phyloP scores from a whole-genome alignment of 129 eudicot genomes.

The Artemisia tridentata region DNA sequence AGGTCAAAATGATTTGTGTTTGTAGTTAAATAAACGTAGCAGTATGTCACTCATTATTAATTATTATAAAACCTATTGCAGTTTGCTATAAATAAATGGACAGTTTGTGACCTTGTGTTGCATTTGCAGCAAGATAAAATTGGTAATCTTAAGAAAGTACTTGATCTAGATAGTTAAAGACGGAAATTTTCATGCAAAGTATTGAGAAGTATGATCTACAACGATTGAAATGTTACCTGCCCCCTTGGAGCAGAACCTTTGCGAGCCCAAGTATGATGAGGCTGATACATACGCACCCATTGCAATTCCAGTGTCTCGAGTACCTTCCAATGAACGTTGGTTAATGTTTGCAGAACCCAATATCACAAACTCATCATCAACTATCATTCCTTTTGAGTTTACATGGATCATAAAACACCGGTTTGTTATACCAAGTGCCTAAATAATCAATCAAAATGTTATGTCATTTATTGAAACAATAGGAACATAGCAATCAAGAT shows the following conservation, averaged over 20 bases:
- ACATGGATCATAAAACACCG: slow-evolving; percentile 51
- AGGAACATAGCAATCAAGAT: background rate
- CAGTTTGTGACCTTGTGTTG: no score
- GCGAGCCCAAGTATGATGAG: slow-evolving; percentile 44
- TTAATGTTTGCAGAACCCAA: slow-evolving; percentile 50
- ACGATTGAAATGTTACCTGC: slow-evolving; percentile 36
- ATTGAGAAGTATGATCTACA: no score
- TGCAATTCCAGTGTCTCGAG: slow-evolving; percentile 58
- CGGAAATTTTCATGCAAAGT: no score
- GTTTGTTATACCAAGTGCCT: slow-evolving; percentile 31
- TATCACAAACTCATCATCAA: slow-evolving; percentile 42
- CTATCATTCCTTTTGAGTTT: slow-evolving; percentile 46
- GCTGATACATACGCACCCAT: slow-evolving; percentile 68
- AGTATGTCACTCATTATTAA: no score
- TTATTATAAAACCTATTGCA: no score
- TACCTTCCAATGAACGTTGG: slow-evolving; percentile 53
- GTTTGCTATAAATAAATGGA: no score
- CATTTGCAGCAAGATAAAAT: no score
- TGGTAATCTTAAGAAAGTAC: no score
- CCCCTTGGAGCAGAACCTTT: slow-evolving; percentile 38
- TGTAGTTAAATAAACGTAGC: no score
- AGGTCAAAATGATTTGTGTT: no score
- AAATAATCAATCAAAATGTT: background rate
- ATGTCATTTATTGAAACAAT: background rate
- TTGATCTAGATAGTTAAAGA: no score